Conservation (phyloP, 306 rosid genomes). For the Spatholobus suberectus region DNA sequence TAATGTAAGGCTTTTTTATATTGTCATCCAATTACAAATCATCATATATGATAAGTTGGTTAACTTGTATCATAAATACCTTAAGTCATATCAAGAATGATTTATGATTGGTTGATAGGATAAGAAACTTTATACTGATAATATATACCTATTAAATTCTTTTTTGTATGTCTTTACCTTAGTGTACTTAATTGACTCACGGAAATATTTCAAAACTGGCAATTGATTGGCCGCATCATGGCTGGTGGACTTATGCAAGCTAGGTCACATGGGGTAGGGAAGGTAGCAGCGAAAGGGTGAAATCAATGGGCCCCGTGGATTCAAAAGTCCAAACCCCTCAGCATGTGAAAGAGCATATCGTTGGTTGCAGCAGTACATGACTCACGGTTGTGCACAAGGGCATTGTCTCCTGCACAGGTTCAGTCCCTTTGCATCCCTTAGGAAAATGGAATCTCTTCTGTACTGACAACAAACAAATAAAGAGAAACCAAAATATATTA, state of each 20-base stretch:
- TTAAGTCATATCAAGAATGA: too few species aligned
- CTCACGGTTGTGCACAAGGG: not conserved
- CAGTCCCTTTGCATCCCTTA: not conserved
- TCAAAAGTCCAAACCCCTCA: not conserved
- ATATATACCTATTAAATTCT: not conserved
- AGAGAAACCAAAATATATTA: not conserved
- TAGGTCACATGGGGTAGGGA: slow-evolving; percentile 39
- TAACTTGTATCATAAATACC: too few species aligned
- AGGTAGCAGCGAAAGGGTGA: not conserved
- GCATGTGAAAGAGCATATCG: slow-evolving; percentile 28
- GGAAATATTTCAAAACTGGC: not conserved
- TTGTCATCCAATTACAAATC: too few species aligned
- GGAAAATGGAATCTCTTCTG: slow-evolving; percentile 17
- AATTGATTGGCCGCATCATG: slow-evolving; percentile 6
- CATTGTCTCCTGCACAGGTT: slow-evolving; percentile 23
- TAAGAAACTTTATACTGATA: too few species aligned
- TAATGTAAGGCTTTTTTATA: too few species aligned
- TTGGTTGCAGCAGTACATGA: not conserved
- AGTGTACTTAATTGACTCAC: slow-evolving; percentile 30
- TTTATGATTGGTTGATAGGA: too few species aligned
- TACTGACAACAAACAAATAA: slow-evolving; percentile 9
- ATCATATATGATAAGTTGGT: too few species aligned
- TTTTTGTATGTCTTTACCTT: not conserved
- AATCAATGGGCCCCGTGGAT: slow-evolving; percentile 48
- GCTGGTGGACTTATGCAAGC: not conserved